Evolutionary conservation across 495 filamentous ascomycete species (phyloP).

Genomic region (Staphylotrichum tortipilum): DNA sequence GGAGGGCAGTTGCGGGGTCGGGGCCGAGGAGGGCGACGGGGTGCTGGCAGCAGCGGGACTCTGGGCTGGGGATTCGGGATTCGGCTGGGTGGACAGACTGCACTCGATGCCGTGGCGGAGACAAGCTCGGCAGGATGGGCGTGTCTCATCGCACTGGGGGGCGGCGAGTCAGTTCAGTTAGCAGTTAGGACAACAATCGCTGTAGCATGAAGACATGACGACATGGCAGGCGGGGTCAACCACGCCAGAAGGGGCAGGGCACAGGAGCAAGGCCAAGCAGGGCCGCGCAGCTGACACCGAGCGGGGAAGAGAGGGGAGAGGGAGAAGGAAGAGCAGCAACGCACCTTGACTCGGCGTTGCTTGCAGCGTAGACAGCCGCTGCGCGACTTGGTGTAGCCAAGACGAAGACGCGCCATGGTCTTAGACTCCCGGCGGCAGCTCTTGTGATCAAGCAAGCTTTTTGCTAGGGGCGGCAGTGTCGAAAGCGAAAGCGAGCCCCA

Average conservation of each 20-base stretch:
- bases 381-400: conserved; percentile 27
- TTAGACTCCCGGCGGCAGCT: not conserved
- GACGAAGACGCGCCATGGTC: conserved; percentile 19
- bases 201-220: no score
- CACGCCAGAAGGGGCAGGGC: no score
- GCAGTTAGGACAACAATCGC: no score
- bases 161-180: no score
- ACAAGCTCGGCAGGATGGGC: conserved; percentile 26
- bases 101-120: conserved; percentile 23
- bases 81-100: conserved; percentile 12
- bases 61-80: not conserved
- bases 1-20: not conserved
- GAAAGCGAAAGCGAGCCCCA: conserved; percentile 17
- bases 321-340: not conserved
- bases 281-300: not conserved
- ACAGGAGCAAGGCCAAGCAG: no score
- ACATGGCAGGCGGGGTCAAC: no score
- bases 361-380: conserved; percentile 25
- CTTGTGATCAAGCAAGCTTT: no score
- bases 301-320: not conserved
- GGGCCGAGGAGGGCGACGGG: not conserved
- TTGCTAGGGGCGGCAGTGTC: no score
- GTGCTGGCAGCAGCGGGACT: not conserved
- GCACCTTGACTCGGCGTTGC: conserved; percentile 26
- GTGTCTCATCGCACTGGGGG: conserved; percentile 24